Evolutionary conservation across 495 filamentous ascomycete genomes (phyloP).

Genomic region (Opeltia flavorubescens): DNA sequence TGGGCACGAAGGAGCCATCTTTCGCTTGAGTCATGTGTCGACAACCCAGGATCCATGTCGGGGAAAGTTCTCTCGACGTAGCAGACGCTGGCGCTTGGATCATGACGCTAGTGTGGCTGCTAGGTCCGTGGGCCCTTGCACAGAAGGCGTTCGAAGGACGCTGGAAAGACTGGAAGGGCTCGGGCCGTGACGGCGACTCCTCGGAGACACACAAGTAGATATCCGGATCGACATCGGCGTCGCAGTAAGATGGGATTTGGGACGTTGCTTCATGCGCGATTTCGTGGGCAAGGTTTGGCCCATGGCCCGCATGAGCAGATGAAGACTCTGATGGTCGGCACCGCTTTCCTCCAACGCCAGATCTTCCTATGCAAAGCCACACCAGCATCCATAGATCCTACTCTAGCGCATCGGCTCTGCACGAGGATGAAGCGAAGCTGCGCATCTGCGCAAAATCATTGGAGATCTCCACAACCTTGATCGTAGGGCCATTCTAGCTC

Average conservation of each 20-base stretch:
- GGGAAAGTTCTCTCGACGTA: neutral
- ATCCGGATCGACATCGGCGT: neutral
- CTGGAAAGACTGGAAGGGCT: neutral
- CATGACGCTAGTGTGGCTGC: neutral
- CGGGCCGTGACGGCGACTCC: neutral
- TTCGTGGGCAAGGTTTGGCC: neutral
- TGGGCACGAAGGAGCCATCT: neutral
- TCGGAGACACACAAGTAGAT: neutral
- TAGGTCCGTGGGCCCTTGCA: neutral
- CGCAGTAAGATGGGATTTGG: neutral
- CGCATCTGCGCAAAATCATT: neutral
- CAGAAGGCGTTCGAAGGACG: neutral
- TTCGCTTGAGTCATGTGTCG: neutral
- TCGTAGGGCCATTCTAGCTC: neutral
- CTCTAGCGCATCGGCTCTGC: conserved; percentile 1
- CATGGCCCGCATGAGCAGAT: too few species aligned
- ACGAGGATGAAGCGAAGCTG: neutral
- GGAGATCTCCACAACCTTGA: neutral
- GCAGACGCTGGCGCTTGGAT: conserved; percentile 1
- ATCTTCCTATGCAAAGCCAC: conserved; percentile 1
- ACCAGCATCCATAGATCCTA: neutral
- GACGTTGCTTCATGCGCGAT: neutral
- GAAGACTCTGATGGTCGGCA: neutral
- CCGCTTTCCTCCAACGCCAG: neutral
- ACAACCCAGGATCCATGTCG: neutral